These are phyloP conservation scores for Neoboletus brunneissimus DNA, from an alignment of 768 basidiomycete genomes.

Conservation along the genomic window DNA sequence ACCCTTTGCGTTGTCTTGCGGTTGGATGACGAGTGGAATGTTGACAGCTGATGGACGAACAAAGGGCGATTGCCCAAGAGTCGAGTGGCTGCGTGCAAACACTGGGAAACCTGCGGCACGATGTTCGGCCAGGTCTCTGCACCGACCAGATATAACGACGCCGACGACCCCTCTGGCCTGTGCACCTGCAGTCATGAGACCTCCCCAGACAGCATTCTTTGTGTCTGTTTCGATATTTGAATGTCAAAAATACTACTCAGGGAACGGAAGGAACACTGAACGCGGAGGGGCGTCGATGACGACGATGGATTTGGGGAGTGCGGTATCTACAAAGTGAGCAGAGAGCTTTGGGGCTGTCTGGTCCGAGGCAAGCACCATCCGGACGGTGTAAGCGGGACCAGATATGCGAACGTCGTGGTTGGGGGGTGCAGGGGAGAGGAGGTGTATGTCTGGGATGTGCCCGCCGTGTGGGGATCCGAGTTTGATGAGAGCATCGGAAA, in stretches of 20 bases:
- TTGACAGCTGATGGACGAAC: slow-evolving; percentile 78
- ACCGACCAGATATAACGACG: slow-evolving; percentile 80
- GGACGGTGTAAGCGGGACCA: slow-evolving; percentile 84
- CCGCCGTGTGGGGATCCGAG: slow-evolving; percentile 71
- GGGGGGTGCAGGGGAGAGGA: slow-evolving; percentile 34
- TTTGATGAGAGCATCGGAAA: slow-evolving; percentile 88
- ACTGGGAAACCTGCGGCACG: slow-evolving; percentile 69
- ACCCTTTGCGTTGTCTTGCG: slow-evolving; percentile 31
- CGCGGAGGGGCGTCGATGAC: slow-evolving; percentile 74
- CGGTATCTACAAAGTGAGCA: slow-evolving; percentile 81
- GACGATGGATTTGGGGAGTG: slow-evolving; percentile 59
- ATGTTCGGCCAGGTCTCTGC: slow-evolving; percentile 82
- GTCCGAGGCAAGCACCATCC: slow-evolving; percentile 67
- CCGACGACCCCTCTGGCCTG: slow-evolving; percentile 66
- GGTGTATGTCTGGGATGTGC: slow-evolving; percentile 72
- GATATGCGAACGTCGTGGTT: slow-evolving; percentile 48
- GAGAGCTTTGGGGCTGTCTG: slow-evolving; percentile 58
- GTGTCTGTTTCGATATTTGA: slow-evolving; percentile 43
- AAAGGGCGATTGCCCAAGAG: slow-evolving; percentile 82
- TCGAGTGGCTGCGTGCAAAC: slow-evolving; percentile 78
- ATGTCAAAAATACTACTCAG: background rate
- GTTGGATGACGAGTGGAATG: slow-evolving; percentile 52
- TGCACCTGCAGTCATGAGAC: slow-evolving; percentile 87
- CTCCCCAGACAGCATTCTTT: slow-evolving; percentile 89
- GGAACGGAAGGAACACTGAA: slow-evolving; percentile 35